Evolutionary conservation across 1,284 basidiomycete species (phyloP).

Genomic region (Trametes hirsuta): DNA sequence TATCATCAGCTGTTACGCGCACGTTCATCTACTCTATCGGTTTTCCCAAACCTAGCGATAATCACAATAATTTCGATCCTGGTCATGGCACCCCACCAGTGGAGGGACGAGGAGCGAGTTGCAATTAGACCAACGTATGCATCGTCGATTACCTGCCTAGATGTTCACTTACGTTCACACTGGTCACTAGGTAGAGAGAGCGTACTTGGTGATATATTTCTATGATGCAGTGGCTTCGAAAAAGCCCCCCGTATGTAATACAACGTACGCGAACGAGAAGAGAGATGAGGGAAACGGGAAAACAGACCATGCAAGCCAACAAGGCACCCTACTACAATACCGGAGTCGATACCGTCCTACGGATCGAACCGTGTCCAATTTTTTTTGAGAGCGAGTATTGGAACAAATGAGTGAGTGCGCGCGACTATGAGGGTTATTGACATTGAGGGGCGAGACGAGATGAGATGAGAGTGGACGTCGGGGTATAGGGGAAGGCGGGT

Average conservation of each 20-base stretch:
- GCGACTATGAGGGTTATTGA: conserved; percentile 23
- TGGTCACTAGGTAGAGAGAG: background rate
- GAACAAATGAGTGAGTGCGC: conserved; percentile 25
- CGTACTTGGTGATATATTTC: conserved; percentile 33
- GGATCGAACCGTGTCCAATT: conserved; percentile 27
- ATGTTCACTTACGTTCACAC: background rate
- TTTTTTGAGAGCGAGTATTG: conserved; percentile 24
- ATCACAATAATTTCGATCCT: background rate
- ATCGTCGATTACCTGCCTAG: background rate
- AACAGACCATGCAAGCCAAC: conserved; percentile 33
- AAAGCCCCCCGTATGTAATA: conserved; percentile 44
- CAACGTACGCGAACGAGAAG: conserved; percentile 41
- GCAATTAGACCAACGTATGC: no score
- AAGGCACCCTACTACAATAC: conserved; percentile 35
- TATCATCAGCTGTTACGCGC: conserved; percentile 1
- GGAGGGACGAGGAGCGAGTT: no score
- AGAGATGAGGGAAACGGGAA: conserved; percentile 26
- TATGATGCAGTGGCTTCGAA: conserved; percentile 42
- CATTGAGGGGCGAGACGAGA: conserved; percentile 13
- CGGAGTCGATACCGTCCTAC: conserved; percentile 31
- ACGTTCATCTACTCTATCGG: background rate
- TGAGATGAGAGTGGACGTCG: conserved; percentile 5
- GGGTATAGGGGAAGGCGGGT: conserved; percentile 25
- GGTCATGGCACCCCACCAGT: background rate
- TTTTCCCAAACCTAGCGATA: background rate